Conservation (phyloP, 2,329 filamentous ascomycete genomes). For the Aspergillus sp. region DNA sequence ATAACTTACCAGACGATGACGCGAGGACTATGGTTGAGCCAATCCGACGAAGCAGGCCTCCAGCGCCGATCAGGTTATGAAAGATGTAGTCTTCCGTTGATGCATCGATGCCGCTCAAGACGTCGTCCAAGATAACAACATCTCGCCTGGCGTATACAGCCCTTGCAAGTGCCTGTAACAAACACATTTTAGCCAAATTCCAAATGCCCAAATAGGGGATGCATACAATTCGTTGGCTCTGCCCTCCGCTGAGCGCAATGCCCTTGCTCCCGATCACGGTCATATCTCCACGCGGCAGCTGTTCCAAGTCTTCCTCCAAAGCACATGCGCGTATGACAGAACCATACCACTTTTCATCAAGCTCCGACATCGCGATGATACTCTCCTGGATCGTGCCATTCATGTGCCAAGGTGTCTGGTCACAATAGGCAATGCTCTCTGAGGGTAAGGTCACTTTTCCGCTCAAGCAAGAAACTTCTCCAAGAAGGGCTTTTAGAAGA, state of each 20-base stretch:
- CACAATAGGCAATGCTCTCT: conserved; percentile 31
- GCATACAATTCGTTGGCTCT: conserved; percentile 42
- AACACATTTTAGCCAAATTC: background rate
- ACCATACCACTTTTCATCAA: conserved; percentile 29
- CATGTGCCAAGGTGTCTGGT: conserved; percentile 33
- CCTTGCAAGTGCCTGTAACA: conserved; percentile 40
- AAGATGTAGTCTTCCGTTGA: conserved; percentile 42
- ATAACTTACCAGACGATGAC: conserved; percentile 24
- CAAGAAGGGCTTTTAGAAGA: conserved; percentile 37
- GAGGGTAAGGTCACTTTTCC: conserved; percentile 26
- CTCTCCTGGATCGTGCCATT: conserved; percentile 34
- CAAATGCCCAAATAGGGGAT: background rate
- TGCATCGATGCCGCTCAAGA: conserved; percentile 43
- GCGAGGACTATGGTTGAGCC: conserved; percentile 32
- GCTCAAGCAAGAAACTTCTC: conserved; percentile 29
- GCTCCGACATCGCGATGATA: conserved; percentile 28
- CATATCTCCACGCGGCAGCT: conserved; percentile 33
- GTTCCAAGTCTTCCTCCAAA: conserved; percentile 30
- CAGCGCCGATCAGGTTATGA: conserved; percentile 35
- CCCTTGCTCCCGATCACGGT: conserved; percentile 45
- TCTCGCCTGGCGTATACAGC: conserved; percentile 42
- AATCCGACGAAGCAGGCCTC: conserved; percentile 37
- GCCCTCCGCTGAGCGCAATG: conserved; percentile 43
- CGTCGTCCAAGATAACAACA: conserved; percentile 43
- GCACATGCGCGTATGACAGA: conserved; percentile 29